phyloP scores from a whole-genome alignment of 73 alveolate species.

The Durusdinium trenchii region DNA sequence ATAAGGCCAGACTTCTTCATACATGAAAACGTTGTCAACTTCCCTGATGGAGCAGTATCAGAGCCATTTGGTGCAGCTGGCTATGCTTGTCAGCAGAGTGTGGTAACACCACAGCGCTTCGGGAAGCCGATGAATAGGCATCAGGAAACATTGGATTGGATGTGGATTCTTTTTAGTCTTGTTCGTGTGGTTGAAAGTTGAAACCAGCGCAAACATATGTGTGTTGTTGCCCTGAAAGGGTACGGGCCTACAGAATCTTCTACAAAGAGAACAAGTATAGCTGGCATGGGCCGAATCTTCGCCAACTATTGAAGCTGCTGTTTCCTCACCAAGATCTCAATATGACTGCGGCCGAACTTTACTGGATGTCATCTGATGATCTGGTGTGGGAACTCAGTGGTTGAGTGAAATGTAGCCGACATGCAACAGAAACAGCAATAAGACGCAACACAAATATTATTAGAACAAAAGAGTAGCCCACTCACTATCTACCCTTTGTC shows the following conservation, averaged over 20 bases:
- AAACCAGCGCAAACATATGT: not conserved
- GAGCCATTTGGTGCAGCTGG: not conserved
- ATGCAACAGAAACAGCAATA: too few relatives aligned
- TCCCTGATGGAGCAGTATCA: not conserved
- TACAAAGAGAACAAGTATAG: not conserved
- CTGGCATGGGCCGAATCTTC: not conserved
- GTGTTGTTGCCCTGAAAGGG: not conserved
- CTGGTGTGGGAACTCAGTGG: too few relatives aligned
- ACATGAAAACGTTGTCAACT: not conserved
- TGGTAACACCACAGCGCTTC: not conserved
- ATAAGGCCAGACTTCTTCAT: not conserved
- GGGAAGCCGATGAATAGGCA: slow-evolving; percentile 33
- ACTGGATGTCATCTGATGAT: not conserved
- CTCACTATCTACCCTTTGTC: too few relatives aligned
- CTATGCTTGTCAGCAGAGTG: not conserved
- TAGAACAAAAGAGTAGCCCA: too few relatives aligned
- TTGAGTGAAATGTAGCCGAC: too few relatives aligned
- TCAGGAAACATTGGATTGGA: not conserved
- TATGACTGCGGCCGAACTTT: not conserved
- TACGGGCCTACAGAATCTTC: not conserved
- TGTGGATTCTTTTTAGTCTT: not conserved
- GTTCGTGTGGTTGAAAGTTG: too few relatives aligned
- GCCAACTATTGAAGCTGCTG: not conserved
- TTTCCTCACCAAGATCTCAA: not conserved
- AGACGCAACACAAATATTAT: too few relatives aligned